These are phyloP conservation scores for Ploettnerulaceae sp. DNA, from an alignment of 2,329 filamentous ascomycete species.

Conservation along the genomic window DNA sequence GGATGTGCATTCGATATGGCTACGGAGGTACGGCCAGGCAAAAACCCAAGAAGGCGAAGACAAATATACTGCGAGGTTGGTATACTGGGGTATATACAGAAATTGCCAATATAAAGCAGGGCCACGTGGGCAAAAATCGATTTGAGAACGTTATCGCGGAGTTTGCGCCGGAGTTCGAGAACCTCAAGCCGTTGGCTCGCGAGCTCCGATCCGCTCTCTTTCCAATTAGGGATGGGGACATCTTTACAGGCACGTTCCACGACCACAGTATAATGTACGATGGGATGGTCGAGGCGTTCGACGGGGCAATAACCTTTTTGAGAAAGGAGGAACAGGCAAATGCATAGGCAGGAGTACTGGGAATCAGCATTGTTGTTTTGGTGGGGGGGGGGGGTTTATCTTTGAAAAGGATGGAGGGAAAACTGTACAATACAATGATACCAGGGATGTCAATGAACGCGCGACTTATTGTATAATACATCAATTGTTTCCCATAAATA, in stretches of 20 bases:
- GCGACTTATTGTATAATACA: slow-evolving; percentile 17
- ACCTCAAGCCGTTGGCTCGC: no score
- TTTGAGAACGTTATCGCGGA: slow-evolving; percentile 20
- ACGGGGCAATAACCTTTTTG: slow-evolving; percentile 6
- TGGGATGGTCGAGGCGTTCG: slow-evolving; percentile 14
- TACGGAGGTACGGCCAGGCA: slow-evolving; percentile 1
- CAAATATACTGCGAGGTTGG: slow-evolving; percentile 18
- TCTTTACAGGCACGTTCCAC: slow-evolving; percentile 15
- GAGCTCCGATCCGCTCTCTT: no score
- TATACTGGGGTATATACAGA: slow-evolving; percentile 28
- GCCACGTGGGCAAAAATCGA: slow-evolving; percentile 15
- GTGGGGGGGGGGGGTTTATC: no score
- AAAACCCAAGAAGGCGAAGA: slow-evolving; percentile 13
- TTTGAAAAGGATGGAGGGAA: no score
- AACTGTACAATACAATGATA: no score
- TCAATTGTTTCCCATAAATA: slow-evolving; percentile 13
- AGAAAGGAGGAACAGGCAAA: no score
- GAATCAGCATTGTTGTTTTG: no score
- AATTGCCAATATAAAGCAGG: slow-evolving; percentile 17
- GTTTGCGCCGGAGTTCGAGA: no score
- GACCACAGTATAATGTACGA: slow-evolving; percentile 15
- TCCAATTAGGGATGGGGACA: no score
- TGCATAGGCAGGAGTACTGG: no score
- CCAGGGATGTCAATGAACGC: slow-evolving; percentile 13
- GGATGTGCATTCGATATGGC: slow-evolving; percentile 27